Percentiles rank a stretch among this genome's conserved stretches.
Conservation (phyloP, 805 yeast genomes). For the Cyberlindnera petersonii region DNA sequence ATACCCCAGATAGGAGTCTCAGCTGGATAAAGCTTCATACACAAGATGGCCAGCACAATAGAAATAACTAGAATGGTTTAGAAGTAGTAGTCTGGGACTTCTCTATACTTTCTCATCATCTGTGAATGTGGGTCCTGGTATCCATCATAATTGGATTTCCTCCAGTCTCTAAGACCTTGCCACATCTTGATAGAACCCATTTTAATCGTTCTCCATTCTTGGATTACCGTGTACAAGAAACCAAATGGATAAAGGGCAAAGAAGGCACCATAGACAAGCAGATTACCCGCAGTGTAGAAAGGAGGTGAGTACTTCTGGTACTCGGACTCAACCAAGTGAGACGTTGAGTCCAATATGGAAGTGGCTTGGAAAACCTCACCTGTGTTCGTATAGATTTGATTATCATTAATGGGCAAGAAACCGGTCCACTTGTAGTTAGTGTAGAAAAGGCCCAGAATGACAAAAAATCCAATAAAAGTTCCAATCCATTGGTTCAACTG, state of each 20-base stretch:
- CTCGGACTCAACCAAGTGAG: slow-evolving; percentile 23
- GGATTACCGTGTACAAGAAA: slow-evolving; percentile 41
- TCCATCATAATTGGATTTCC: slow-evolving; percentile 6
- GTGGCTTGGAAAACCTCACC: slow-evolving; percentile 46
- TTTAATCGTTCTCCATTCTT: slow-evolving; percentile 39
- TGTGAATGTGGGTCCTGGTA: slow-evolving; percentile 43
- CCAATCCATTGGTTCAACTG: slow-evolving; percentile 32
- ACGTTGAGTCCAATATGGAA: slow-evolving; percentile 33
- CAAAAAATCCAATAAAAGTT: slow-evolving; percentile 30
- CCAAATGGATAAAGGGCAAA: slow-evolving; percentile 46
- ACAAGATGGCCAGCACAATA: slow-evolving; percentile 40
- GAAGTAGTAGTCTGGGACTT: slow-evolving; percentile 54
- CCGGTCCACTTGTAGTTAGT: slow-evolving; percentile 37
- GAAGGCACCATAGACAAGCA: slow-evolving; percentile 54
- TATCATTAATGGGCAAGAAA: slow-evolving; percentile 42
- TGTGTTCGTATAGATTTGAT: slow-evolving; percentile 46
- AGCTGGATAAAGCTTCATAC: slow-evolving; percentile 43
- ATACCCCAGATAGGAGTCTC: slow-evolving; percentile 62
- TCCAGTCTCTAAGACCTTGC: slow-evolving; percentile 4
- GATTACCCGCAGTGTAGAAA: slow-evolving; percentile 59
- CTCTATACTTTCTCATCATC: slow-evolving; percentile 55
- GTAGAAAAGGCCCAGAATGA: slow-evolving; percentile 37
- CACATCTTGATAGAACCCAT: slow-evolving; percentile 5
- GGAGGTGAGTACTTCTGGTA: slow-evolving; percentile 60
- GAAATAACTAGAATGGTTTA: slow-evolving; percentile 39